phyloP scores from a whole-genome alignment of 176 grass and related monocot genomes.

The Themeda triandra region DNA sequence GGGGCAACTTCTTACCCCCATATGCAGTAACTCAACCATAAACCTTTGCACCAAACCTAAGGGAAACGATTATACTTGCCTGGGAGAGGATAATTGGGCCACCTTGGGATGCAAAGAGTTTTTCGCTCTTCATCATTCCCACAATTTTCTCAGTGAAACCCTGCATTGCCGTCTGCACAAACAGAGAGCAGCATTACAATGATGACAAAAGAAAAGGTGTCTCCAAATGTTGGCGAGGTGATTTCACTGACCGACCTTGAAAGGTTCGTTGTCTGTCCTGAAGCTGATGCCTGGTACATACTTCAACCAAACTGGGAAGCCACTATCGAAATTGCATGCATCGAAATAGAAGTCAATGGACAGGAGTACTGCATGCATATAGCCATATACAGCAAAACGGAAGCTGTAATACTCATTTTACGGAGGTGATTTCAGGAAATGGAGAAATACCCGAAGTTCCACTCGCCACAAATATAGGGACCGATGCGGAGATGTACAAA shows the following conservation, averaged over 20 bases:
- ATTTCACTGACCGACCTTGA: constrained; percentile 73
- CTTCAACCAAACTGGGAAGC: constrained; percentile 98
- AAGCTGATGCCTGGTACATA: constrained; percentile 99
- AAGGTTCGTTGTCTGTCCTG: constrained; percentile 95
- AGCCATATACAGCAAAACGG: neutral
- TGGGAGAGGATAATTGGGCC: constrained; percentile 99
- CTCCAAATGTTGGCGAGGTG: neutral
- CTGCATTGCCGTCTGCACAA: constrained; percentile 88
- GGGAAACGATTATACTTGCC: constrained; percentile 42
- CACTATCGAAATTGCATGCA: constrained; percentile 55
- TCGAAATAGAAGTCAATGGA: constrained; percentile 11
- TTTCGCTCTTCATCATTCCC: constrained; percentile 82
- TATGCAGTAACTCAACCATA: neutral
- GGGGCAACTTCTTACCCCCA: neutral
- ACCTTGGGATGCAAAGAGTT: constrained; percentile 93
- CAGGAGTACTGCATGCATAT: constrained; percentile 9
- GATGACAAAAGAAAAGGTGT: neutral
- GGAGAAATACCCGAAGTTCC: constrained; percentile 91
- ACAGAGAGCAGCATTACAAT: constrained; percentile 7
- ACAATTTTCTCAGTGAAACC: constrained; percentile 96
- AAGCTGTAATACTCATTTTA: neutral
- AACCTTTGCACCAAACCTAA: neutral
- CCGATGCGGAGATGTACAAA: constrained; percentile 97
- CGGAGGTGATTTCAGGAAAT: constrained; percentile 1
- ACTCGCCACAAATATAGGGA: constrained; percentile 97